Evolutionary conservation across 2,329 filamentous ascomycete genomes (phyloP), one percentile per base, ranked within the genome.

Genomic region (Leptosphaerulina australis): DNA sequence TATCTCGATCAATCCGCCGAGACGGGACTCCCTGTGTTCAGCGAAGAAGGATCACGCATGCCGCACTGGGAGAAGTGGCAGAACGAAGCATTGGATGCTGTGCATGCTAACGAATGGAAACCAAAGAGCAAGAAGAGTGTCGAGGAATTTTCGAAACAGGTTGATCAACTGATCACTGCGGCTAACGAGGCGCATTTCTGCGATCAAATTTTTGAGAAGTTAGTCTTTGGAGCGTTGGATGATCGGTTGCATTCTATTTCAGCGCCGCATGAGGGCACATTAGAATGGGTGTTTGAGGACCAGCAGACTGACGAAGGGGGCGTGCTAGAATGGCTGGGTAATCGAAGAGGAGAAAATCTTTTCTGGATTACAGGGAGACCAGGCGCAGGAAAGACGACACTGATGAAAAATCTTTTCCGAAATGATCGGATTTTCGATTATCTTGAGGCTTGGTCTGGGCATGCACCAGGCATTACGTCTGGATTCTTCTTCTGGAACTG

Each of bases 401-500:
- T 80, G 1, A 77, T 78, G 64, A 72, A 74, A 15, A 71, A 72
- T 26, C 41, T 67, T 3, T 67, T 68, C 39, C 63, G 62, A 11
- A 67, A 68, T 29, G 49, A 58, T 35, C 51, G 49, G 3, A 40
- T 65, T 8, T 67, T 64, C 33, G 58, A 62, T 11, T 56, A 59
- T 15, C 40, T 68, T 12, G 64, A 68, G 37, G 53, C 59, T 7
- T 70, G 67, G 66, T 68, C 66, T n/a, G 64, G 64, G 6, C 43
- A 55, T 5, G 38, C 52, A 4, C 63, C 64, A 0, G 58, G 72
- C 2, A 67, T 64, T 2, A 71, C 67, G 0, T 74, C 75, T 0
- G 71, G 67, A 0, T 79, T 75, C 59, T 80, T 77, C 53, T 78
- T 80, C 48, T 80, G 77, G 77, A 76, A 60, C 17, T 56, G 51